phyloP scores from a whole-genome alignment of 2,329 filamentous ascomycete species.

The Nigrograna mackinnonii region DNA sequence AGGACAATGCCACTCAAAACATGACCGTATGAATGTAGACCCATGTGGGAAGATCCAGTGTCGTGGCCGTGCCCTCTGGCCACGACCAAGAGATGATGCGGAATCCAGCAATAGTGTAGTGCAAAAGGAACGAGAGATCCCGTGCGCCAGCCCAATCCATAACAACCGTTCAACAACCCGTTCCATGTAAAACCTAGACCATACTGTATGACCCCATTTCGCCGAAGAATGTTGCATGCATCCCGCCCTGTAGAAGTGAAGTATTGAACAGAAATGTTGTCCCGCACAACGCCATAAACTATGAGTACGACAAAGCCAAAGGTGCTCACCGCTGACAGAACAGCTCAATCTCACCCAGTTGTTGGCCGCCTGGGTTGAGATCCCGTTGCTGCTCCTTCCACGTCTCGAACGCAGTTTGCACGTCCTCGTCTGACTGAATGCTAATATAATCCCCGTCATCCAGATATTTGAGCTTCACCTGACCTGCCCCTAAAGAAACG shows the following conservation, averaged over 20 bases:
- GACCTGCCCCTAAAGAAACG: slow-evolving; percentile 79
- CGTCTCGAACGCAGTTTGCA: slow-evolving; percentile 92
- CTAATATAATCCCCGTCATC: slow-evolving; percentile 94
- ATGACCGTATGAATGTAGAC: slow-evolving; percentile 6
- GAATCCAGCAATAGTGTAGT: slow-evolving; percentile 5
- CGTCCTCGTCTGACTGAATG: slow-evolving; percentile 94
- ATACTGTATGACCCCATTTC: slow-evolving; percentile 14
- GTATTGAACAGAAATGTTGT: slow-evolving; percentile 12
- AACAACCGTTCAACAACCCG: slow-evolving; percentile 3
- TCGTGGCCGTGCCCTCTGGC: slow-evolving; percentile 2
- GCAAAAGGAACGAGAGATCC: slow-evolving; percentile 3
- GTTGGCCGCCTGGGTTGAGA: slow-evolving; percentile 62
- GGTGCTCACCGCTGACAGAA: slow-evolving; percentile 39
- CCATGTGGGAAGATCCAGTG: background rate
- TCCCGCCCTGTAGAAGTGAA: slow-evolving; percentile 13
- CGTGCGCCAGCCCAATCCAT: slow-evolving; percentile 2
- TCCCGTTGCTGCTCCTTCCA: slow-evolving; percentile 79
- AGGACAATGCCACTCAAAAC: slow-evolving; percentile 11
- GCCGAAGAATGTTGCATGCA: slow-evolving; percentile 18
- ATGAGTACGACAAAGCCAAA: slow-evolving; percentile 7
- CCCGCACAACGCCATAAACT: slow-evolving; percentile 16
- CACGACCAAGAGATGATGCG: slow-evolving; percentile 1
- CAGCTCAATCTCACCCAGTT: slow-evolving; percentile 82
- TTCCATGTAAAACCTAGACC: slow-evolving; percentile 4
- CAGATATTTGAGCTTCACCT: slow-evolving; percentile 84